Evolutionary conservation across 768 basidiomycete genomes (phyloP).

Genomic region (Xanthoconium purpureum): DNA sequence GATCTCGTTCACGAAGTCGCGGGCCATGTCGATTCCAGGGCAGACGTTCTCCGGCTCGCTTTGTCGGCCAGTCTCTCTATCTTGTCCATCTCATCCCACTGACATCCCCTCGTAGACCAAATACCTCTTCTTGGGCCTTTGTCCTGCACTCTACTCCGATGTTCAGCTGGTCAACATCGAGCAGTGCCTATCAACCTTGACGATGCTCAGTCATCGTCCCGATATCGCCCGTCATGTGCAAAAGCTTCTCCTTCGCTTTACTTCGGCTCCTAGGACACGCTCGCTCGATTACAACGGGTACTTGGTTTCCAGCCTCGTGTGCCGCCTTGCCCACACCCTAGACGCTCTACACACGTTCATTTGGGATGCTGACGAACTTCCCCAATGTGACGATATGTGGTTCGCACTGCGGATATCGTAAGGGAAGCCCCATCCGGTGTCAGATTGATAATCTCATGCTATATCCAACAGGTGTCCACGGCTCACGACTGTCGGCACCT

Average conservation of each 20-base stretch:
- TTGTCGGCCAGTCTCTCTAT: conserved; percentile 49
- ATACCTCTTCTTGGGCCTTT: conserved; percentile 48
- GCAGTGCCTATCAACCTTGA: conserved; percentile 63
- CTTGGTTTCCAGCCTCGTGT: conserved; percentile 50
- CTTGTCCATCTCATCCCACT: conserved; percentile 1
- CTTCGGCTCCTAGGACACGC: conserved; percentile 28
- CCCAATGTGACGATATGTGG: conserved; percentile 77
- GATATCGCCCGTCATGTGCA: conserved; percentile 68
- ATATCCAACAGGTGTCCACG: conserved; percentile 54
- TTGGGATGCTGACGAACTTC: conserved; percentile 68
- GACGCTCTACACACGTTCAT: conserved; percentile 65
- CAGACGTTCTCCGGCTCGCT: conserved; percentile 57
- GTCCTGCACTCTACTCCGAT: conserved; percentile 56
- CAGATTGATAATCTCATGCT: not conserved
- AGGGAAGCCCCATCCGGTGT: conserved; percentile 14
- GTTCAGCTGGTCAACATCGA: conserved; percentile 52
- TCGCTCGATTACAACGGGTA: conserved; percentile 20
- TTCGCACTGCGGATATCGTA: conserved; percentile 66
- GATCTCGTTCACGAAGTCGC: conserved; percentile 72
- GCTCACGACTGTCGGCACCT: conserved; percentile 58
- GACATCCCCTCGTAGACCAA: conserved; percentile 44
- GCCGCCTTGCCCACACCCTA: conserved; percentile 48
- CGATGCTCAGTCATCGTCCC: conserved; percentile 55
- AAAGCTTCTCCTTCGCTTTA: conserved; percentile 47
- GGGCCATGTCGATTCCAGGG: conserved; percentile 45